Conservation (phyloP, 805 yeast genomes). For the Metschnikowia orientalis region DNA sequence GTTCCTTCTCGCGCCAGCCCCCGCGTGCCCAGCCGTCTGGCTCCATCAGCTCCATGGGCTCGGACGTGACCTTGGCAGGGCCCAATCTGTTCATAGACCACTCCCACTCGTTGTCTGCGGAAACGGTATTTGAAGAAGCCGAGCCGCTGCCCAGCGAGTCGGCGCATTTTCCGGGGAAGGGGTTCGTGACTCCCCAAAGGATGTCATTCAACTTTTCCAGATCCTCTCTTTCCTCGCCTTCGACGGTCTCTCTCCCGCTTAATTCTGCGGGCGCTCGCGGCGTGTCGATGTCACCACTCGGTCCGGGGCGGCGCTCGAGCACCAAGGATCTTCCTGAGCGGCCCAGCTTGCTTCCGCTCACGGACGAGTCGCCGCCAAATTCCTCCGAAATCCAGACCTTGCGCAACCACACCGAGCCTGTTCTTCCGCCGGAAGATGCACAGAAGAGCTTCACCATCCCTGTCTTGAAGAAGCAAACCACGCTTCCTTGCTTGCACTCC, state of each 20-base stretch:
- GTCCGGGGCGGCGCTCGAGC: too few relatives aligned
- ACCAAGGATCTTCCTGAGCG: constrained; percentile 8
- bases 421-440: too few relatives aligned
- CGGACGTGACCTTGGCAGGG: constrained; percentile 19
- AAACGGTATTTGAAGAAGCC: constrained; percentile 29
- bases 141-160: neutral
- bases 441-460: too few relatives aligned
- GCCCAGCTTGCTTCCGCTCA: constrained; percentile 16
- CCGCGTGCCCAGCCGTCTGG: constrained; percentile 7
- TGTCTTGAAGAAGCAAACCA: too few relatives aligned
- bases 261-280: too few relatives aligned
- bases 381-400: too few relatives aligned
- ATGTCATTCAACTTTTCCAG: too few relatives aligned
- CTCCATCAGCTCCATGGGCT: constrained; percentile 27
- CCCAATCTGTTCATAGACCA: constrained; percentile 10
- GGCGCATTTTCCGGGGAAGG: neutral
- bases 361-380: constrained; percentile 1
- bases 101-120: constrained; percentile 24
- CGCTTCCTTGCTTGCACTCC: too few relatives aligned
- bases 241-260: too few relatives aligned
- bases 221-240: too few relatives aligned
- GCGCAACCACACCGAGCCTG: neutral
- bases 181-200: too few relatives aligned
- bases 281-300: too few relatives aligned
- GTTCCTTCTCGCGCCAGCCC: neutral